Conservation (phyloP, 495 filamentous ascomycete genomes). For the Aspergillus affinis region DNA sequence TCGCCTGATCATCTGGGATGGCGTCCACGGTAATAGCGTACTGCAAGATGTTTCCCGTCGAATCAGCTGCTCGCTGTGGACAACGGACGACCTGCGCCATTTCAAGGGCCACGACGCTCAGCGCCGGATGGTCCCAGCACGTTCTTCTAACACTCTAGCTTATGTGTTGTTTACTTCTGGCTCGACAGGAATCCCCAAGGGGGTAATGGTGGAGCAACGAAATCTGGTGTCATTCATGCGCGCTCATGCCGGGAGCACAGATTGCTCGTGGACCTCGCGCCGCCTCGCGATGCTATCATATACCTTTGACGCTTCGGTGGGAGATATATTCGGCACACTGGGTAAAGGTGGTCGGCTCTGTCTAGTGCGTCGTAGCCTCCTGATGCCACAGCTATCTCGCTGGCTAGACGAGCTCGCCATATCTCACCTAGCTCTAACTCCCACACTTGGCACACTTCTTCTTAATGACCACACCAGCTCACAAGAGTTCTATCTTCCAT, state of each 20-base stretch:
- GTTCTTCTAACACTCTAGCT: neutral
- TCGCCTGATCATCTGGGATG: constrained; percentile 7
- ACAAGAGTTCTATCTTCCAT: neutral
- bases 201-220: constrained; percentile 13
- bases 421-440: constrained; percentile 6
- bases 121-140: neutral
- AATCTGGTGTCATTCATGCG: constrained; percentile 7
- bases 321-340: constrained; percentile 8
- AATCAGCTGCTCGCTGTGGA: neutral
- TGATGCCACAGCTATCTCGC: neutral
- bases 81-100: neutral
- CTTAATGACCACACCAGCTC: neutral
- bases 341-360: constrained; percentile 4
- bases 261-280: constrained; percentile 9
- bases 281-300: constrained; percentile 3
- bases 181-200: constrained; percentile 5
- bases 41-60: neutral
- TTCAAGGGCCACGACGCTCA: neutral
- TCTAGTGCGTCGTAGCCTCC: neutral
- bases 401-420: constrained; percentile 1
- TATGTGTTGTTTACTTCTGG: constrained; percentile 12
- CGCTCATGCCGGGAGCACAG: neutral
- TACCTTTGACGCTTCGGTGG: constrained; percentile 10
- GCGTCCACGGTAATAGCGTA: neutral
- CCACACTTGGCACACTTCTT: neutral